These are phyloP conservation scores for Penicilliopsis zonata DNA, from an alignment of 495 filamentous ascomycete species.

Conservation along the genomic window DNA sequence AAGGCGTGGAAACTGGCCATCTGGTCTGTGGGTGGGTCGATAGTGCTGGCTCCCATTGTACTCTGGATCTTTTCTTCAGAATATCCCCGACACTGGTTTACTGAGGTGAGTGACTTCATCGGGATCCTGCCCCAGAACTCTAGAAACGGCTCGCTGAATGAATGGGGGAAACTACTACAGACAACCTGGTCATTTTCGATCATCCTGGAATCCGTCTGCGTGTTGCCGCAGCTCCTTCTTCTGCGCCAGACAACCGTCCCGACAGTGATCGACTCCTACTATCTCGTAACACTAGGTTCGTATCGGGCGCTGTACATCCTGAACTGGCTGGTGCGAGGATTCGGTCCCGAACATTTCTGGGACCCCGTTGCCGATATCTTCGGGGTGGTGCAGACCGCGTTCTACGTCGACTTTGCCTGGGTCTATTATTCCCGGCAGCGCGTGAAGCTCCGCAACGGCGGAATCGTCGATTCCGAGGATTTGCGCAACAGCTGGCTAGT, in stretches of 20 bases:
- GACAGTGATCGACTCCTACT: slow-evolving; percentile 92
- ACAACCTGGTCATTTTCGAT: slow-evolving; percentile 75
- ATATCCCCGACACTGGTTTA: slow-evolving; percentile 30
- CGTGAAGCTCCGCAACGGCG: slow-evolving; percentile 85
- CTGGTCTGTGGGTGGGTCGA: slow-evolving; percentile 44
- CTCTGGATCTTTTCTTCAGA: slow-evolving; percentile 45
- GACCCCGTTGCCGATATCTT: slow-evolving; percentile 71
- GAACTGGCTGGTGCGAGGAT: slow-evolving; percentile 72
- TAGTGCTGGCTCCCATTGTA: slow-evolving; percentile 52
- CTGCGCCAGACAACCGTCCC: slow-evolving; percentile 90
- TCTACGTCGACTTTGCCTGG: slow-evolving; percentile 95
- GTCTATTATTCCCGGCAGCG: slow-evolving; percentile 89
- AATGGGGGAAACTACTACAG: neutral
- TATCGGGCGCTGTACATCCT: slow-evolving; percentile 87
- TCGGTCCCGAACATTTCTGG: slow-evolving; percentile 43
- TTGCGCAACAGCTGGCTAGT: slow-evolving; percentile 68
- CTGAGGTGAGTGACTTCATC: slow-evolving; percentile 36
- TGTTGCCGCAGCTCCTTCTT: slow-evolving; percentile 83
- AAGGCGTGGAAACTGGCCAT: slow-evolving; percentile 79
- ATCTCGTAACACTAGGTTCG: slow-evolving; percentile 75
- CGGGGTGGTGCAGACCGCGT: slow-evolving; percentile 77
- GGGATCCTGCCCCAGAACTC: too few relatives aligned
- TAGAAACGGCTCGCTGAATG: too few relatives aligned
- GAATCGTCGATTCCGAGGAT: slow-evolving; percentile 89
- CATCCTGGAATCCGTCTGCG: slow-evolving; percentile 79